A percentile compares a stretch with the other conserved stretches of the same genome.
phyloP scores from a whole-genome alignment of 1,284 basidiomycete genomes.

The Mycosarcoma mackinlayi region DNA sequence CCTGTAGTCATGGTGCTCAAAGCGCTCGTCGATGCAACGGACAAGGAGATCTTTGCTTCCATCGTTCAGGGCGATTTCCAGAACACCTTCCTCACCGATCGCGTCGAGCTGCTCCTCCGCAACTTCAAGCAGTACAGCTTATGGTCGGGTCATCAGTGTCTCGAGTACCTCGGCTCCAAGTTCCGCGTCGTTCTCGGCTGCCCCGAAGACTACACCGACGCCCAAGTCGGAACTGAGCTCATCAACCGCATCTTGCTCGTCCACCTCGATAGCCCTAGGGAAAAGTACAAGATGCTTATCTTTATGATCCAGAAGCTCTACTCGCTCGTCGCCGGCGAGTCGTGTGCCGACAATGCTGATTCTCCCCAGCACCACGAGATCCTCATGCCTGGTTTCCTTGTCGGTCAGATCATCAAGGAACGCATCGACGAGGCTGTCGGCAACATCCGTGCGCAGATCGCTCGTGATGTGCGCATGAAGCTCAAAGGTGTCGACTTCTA shows the following conservation, averaged over 20 bases:
- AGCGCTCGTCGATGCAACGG: slow-evolving; percentile 87
- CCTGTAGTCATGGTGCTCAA: slow-evolving; percentile 97
- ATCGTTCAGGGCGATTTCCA: slow-evolving; percentile 96
- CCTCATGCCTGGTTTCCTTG: slow-evolving; percentile 89
- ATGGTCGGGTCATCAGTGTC: slow-evolving; percentile 89
- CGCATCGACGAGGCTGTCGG: slow-evolving; percentile 89
- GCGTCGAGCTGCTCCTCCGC: slow-evolving; percentile 95
- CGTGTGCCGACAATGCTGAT: slow-evolving; percentile 95
- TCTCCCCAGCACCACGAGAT: slow-evolving; percentile 99
- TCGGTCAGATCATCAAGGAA: slow-evolving; percentile 98
- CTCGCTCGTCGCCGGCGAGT: slow-evolving; percentile 87
- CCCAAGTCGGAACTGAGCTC: slow-evolving; percentile 83
- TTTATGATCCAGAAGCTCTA: slow-evolving; percentile 99
- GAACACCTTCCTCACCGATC: slow-evolving; percentile 97
- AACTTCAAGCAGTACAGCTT: slow-evolving; percentile 87
- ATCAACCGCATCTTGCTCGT: slow-evolving; percentile 89
- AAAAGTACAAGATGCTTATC: slow-evolving; percentile 95
- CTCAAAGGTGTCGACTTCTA: slow-evolving; percentile 81
- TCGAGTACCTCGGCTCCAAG: slow-evolving; percentile 97
- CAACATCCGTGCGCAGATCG: slow-evolving; percentile 79
- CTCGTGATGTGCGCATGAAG: slow-evolving; percentile 80
- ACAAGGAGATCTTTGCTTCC: slow-evolving; percentile 98
- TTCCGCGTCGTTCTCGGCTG: slow-evolving; percentile 91
- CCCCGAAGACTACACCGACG: slow-evolving; percentile 93
- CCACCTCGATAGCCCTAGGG: slow-evolving; percentile 86